These are phyloP conservation scores for Argentina anserina DNA, from an alignment of 306 rosid genomes.

Conservation along the genomic window DNA sequence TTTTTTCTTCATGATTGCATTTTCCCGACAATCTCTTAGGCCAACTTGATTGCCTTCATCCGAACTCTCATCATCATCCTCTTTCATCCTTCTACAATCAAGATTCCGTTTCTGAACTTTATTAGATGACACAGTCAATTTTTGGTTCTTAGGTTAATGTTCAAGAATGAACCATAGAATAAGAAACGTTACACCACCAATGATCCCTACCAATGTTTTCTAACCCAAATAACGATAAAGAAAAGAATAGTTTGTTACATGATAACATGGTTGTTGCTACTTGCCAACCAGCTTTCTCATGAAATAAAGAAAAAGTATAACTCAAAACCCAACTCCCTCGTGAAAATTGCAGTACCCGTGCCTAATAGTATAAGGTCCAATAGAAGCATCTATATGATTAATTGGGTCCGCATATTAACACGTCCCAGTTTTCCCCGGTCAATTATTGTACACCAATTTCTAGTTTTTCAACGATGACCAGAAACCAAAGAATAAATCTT, in stretches of 20 bases:
- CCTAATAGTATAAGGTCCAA: neutral
- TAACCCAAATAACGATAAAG: neutral
- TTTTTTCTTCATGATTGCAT: too few species aligned
- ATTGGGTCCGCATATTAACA: slow-evolving; percentile 3
- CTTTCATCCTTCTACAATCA: too few species aligned
- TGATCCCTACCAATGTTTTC: neutral
- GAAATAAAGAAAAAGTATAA: neutral
- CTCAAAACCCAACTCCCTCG: neutral
- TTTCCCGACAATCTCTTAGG: too few species aligned
- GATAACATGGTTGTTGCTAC: too few species aligned
- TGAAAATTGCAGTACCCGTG: neutral
- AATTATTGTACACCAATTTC: neutral
- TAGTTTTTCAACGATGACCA: neutral
- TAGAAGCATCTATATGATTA: neutral
- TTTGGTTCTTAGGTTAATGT: too few species aligned
- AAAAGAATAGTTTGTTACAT: neutral
- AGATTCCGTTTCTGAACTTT: too few species aligned
- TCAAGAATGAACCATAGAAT: neutral
- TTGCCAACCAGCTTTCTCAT: neutral
- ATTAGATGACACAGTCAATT: too few species aligned
- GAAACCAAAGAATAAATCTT: neutral
- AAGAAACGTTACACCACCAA: neutral
- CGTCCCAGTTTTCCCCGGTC: neutral
- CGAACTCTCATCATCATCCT: too few species aligned
- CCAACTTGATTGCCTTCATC: too few species aligned